phyloP scores from a whole-genome alignment of 2,329 filamentous ascomycete genomes.

The Emergomyces pasteurianus region DNA sequence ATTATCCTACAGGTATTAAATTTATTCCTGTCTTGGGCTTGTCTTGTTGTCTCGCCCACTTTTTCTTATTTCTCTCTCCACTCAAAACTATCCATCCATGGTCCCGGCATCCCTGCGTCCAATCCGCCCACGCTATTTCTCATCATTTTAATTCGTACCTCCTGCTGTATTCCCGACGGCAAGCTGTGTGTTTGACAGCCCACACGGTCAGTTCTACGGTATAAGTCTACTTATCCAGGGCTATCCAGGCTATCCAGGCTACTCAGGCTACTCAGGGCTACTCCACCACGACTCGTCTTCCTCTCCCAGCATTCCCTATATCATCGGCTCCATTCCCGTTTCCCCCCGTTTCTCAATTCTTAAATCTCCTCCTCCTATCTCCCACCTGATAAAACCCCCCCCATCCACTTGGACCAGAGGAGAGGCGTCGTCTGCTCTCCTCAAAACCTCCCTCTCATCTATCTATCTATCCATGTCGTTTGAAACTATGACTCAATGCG shows the following conservation, averaged over 20 bases:
- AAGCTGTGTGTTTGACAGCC: no score
- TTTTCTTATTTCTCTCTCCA: not conserved
- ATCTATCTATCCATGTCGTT: not conserved
- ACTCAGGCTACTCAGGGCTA: no score
- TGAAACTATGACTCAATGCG: conserved; percentile 17
- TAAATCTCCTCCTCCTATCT: not conserved
- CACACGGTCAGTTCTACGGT: no score
- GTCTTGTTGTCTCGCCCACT: not conserved
- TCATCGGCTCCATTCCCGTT: not conserved
- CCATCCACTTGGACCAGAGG: no score
- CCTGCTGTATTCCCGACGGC: no score
- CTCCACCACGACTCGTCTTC: no score
- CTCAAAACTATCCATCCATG: no score
- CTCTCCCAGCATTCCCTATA: not conserved
- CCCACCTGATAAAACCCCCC: not conserved
- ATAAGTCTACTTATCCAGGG: no score
- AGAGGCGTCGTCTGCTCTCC: not conserved
- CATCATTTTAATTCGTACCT: not conserved
- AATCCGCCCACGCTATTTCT: not conserved
- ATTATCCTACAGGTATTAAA: no score
- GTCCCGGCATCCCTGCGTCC: not conserved
- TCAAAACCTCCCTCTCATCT: not conserved
- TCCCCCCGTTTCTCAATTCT: not conserved
- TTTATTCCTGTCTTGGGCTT: no score
- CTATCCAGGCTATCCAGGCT: no score